Evolutionary conservation across 139 green algal species (phyloP).

Genomic region (Tetraselmis chui): DNA sequence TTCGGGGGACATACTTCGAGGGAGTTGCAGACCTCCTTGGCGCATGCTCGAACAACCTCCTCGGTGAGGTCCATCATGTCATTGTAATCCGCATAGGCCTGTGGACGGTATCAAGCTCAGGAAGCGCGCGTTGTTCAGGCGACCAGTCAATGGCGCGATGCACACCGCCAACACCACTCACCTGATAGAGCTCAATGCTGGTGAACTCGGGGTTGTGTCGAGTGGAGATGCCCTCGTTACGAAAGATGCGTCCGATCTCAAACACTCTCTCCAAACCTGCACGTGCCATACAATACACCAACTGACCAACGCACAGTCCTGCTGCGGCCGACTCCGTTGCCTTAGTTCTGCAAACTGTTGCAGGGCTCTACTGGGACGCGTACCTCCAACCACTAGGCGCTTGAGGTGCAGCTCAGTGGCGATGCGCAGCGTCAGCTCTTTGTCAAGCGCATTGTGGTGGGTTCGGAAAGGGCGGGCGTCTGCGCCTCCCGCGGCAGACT

Average conservation of each 20-base stretch:
- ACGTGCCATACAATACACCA: too few species aligned
- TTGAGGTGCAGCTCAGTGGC: slow-evolving; percentile 99
- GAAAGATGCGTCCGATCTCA: slow-evolving; percentile 94
- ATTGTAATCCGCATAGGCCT: slow-evolving; percentile 92
- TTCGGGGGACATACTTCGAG: slow-evolving; percentile 10
- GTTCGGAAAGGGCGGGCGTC: slow-evolving; percentile 94
- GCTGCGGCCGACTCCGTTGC: too few species aligned
- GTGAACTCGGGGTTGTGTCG: slow-evolving; percentile 99
- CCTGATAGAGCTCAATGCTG: slow-evolving; percentile 88
- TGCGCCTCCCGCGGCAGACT: slow-evolving; percentile 81
- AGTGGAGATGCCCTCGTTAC: slow-evolving; percentile 91
- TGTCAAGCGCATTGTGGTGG: slow-evolving; percentile 86
- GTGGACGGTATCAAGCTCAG: too few species aligned
- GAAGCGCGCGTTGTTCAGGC: too few species aligned
- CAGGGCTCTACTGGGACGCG: too few species aligned
- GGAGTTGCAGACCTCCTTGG: slow-evolving; percentile 20
- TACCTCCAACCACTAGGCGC: slow-evolving; percentile 52
- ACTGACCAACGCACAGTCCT: too few species aligned
- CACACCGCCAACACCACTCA: too few species aligned
- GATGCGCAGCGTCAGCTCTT: slow-evolving; percentile 87
- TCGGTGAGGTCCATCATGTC: slow-evolving; percentile 97
- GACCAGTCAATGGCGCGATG: too few species aligned
- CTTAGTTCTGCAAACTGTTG: too few species aligned
- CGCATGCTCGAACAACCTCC: slow-evolving; percentile 61
- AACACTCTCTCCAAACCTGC: slow-evolving; percentile 90